phyloP scores from a whole-genome alignment of 2,329 filamentous ascomycete species.

The Verticillium klebahnii region DNA sequence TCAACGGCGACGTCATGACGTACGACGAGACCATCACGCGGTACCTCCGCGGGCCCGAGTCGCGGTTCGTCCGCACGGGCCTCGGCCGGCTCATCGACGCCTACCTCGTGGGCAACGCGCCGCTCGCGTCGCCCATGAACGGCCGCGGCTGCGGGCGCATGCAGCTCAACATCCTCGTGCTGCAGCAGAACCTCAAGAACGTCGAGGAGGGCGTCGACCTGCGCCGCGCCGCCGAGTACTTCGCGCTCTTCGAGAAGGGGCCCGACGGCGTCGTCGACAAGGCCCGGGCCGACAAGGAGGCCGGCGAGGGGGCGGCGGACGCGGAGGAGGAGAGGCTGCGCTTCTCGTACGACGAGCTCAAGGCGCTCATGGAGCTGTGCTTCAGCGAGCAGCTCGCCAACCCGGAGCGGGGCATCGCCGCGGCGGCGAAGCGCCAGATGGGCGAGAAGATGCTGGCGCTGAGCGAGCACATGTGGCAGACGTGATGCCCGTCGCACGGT shows the following conservation, averaged over 20 bases:
- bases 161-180: slow-evolving; percentile 87
- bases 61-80: slow-evolving; percentile 70
- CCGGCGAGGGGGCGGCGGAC: slow-evolving; percentile 33
- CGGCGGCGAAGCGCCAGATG: slow-evolving; percentile 64
- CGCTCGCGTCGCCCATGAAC: slow-evolving; percentile 78
- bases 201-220: slow-evolving; percentile 70
- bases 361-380: slow-evolving; percentile 60
- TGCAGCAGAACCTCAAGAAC: slow-evolving; percentile 96
- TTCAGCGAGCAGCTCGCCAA: slow-evolving; percentile 64
- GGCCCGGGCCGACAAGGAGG: slow-evolving; percentile 57
- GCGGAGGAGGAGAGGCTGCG: slow-evolving; percentile 24
- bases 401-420: slow-evolving; percentile 62
- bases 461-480: slow-evolving; percentile 70
- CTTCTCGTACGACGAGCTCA: slow-evolving; percentile 64
- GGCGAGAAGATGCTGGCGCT: slow-evolving; percentile 65
- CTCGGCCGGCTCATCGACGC: slow-evolving; percentile 74
- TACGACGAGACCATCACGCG: slow-evolving; percentile 79
- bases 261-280: slow-evolving; percentile 60
- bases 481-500: slow-evolving; percentile 19
- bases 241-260: slow-evolving; percentile 61
- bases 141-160: slow-evolving; percentile 76
- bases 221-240: slow-evolving; percentile 61
- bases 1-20: slow-evolving; percentile 79
- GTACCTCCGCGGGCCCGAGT: slow-evolving; percentile 68
- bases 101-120: slow-evolving; percentile 69